Conservation (phyloP, 495 filamentous ascomycete species). For the Hypomontagnella submonticulosa region DNA sequence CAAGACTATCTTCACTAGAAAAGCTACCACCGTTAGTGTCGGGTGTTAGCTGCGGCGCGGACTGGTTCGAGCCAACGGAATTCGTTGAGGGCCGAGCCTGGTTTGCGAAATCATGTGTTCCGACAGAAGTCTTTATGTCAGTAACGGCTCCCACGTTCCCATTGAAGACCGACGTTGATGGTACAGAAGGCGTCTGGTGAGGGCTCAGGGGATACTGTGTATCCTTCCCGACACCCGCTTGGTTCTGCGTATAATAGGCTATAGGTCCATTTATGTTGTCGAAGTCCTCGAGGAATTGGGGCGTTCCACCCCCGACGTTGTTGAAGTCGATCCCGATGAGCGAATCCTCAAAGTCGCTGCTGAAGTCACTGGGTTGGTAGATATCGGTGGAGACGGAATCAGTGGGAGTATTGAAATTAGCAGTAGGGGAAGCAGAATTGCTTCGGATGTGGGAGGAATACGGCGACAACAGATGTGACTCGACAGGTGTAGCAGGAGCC, state of each 20-base stretch:
- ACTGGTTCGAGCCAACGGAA: constrained; percentile 45
- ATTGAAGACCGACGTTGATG: constrained; percentile 35
- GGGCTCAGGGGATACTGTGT: constrained; percentile 47
- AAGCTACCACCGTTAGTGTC: constrained; percentile 58
- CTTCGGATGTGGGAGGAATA: constrained; percentile 54
- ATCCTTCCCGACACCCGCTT: constrained; percentile 40
- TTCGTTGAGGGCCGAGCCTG: constrained; percentile 42
- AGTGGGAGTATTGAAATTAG: constrained; percentile 55
- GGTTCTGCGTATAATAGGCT: constrained; percentile 45
- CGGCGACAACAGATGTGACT: constrained; percentile 51
- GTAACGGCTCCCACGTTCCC: constrained; percentile 21
- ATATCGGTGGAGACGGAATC: constrained; percentile 54
- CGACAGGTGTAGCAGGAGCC: constrained; percentile 39
- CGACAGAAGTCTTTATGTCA: constrained; percentile 35
- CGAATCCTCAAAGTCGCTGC: constrained; percentile 54
- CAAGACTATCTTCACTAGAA: constrained; percentile 60
- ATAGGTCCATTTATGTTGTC: constrained; percentile 24
- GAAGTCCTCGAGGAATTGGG: constrained; percentile 50
- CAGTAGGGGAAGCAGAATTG: constrained; percentile 54
- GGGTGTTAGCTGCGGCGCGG: constrained; percentile 57
- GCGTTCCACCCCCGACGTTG: constrained; percentile 44
- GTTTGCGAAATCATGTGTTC: constrained; percentile 16
- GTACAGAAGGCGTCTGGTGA: constrained; percentile 45
- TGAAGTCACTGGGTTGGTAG: constrained; percentile 57
- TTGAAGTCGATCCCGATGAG: constrained; percentile 55